These are phyloP conservation scores for Chenopodium berlandieri DNA, from an alignment of 148 eudicot species.

Conservation along the genomic window DNA sequence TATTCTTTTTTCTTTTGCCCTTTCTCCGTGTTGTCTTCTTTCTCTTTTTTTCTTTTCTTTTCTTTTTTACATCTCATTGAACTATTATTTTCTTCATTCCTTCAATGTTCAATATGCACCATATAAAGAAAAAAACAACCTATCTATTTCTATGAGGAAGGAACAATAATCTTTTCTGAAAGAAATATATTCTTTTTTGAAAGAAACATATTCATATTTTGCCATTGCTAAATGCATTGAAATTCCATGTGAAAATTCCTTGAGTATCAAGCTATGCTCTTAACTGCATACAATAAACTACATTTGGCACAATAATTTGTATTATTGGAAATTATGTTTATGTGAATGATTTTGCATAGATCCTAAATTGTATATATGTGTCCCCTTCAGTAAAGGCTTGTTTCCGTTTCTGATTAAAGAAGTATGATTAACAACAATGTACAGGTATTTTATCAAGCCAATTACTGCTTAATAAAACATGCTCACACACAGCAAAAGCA, in stretches of 20 bases:
- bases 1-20: no score
- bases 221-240: no score
- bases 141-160: neutral
- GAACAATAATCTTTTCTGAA: no score
- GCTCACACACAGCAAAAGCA: neutral
- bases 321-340: no score
- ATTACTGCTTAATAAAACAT: no score
- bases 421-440: neutral
- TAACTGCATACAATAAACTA: neutral
- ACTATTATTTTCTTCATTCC: no score
- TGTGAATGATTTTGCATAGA: neutral
- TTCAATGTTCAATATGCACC: no score
- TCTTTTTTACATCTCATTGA: no score
- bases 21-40: no score
- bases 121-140: neutral
- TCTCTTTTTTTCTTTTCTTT: no score
- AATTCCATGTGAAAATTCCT: neutral
- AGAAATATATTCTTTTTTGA: no score
- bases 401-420: no score
- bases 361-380: neutral
- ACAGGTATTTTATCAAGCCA: neutral
- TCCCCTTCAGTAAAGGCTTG: neutral
- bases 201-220: neutral
- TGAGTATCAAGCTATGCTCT: neutral
- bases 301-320: neutral